Percentiles rank a stretch among this genome's conserved stretches.
phyloP scores from a whole-genome alignment of 225 moss, liverwort and hornwort species.

The Pseudoscleropodium purum region DNA sequence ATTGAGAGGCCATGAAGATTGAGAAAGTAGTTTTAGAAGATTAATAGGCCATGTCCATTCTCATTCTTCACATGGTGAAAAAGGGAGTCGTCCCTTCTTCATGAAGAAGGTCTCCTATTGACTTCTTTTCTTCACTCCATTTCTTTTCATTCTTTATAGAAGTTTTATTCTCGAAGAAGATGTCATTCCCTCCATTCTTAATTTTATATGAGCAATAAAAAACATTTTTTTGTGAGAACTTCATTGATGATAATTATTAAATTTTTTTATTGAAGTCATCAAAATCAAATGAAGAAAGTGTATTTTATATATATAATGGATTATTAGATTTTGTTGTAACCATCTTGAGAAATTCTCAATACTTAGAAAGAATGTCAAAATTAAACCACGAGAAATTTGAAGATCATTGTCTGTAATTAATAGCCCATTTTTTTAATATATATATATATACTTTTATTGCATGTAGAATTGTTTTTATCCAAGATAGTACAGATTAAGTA shows the following conservation, averaged over 20 bases:
- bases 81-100: no score
- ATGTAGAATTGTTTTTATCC: not conserved
- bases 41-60: no score
- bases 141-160: no score
- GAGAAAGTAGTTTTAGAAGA: no score
- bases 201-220: not conserved
- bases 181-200: no score
- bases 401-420: no score
- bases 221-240: accelerated
- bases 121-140: no score
- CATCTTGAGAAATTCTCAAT: not conserved
- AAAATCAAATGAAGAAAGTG: not conserved
- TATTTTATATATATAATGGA: not conserved
- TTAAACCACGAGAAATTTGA: not conserved
- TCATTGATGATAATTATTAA: not conserved
- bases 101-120: no score
- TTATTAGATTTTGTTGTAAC: not conserved
- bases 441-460: not conserved
- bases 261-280: not conserved
- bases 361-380: not conserved
- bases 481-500: not conserved
- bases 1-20: no score
- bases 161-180: no score
- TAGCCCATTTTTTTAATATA: not conserved
- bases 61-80: no score